Conservation (phyloP, 192 early-diverging fungal genomes). For the Oehlia diaphana region DNA sequence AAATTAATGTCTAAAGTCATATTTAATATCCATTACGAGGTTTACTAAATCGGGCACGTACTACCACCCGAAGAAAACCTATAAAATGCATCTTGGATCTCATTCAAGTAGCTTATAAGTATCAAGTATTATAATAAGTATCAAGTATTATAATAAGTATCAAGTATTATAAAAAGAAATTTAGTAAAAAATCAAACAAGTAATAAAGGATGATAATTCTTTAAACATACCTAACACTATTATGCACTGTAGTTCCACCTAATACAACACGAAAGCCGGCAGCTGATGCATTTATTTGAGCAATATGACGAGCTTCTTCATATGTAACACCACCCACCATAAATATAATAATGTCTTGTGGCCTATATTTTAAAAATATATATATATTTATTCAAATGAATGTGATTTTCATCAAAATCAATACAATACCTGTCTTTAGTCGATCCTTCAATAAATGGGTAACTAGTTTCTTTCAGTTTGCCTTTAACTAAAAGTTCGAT, state of each 20-base stretch:
- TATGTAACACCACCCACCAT: constrained; percentile 94
- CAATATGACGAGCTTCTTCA: constrained; percentile 87
- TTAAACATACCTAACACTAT: constrained; percentile 60
- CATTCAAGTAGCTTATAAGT: constrained; percentile 32
- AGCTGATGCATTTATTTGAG: constrained; percentile 76
- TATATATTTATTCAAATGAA: too few species aligned
- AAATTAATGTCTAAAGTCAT: background rate
- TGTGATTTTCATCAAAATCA: background rate
- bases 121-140: background rate
- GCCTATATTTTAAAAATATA: constrained; percentile 42
- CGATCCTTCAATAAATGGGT: constrained; percentile 74
- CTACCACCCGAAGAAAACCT: background rate
- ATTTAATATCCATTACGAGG: too few species aligned
- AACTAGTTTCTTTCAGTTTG: constrained; percentile 69
- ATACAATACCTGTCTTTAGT: constrained; percentile 54
- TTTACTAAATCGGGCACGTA: constrained; percentile 8
- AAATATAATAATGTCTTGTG: constrained; percentile 95
- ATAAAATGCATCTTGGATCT: constrained; percentile 31
- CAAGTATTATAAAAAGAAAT: background rate
- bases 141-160: too few species aligned
- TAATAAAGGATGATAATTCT: background rate
- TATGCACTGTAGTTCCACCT: constrained; percentile 92
- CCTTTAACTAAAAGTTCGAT: constrained; percentile 82
- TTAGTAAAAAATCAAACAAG: background rate
- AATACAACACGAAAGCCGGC: constrained; percentile 82